Evolutionary conservation across 1,139 yeast species (phyloP), one percentile per base, ranked within the genome.

Genomic region (Hanseniaspora gamundiae): DNA sequence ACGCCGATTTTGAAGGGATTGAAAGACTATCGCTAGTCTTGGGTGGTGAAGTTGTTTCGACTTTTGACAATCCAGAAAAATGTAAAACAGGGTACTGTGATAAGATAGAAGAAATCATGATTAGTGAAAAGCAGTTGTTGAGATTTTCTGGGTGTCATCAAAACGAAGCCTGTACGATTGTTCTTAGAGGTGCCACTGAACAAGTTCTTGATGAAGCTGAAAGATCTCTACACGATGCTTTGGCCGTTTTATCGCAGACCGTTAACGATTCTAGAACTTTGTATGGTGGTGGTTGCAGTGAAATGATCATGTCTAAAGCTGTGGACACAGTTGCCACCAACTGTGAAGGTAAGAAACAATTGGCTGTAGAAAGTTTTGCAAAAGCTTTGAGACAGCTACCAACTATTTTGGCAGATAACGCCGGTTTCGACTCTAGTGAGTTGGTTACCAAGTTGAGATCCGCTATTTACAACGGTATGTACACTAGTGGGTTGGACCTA

Each of bases 1-100:
- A 93, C 60, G 98, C 98, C 19, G 99, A 93, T 65, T 93, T 93
- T 56, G 98, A 86, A 59, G 99, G 98, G 56, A 87, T 91, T 47
- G 98, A 91, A 69, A 80, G 98, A 61, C 74, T 91, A 54, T 95
- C 98, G 4, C 71, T 91, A 42, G 98, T 88, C 22, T 88, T 97
- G 6, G 98, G 98, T 42, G 98, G 95, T 57, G 98, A 91, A 68
- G 97, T 93, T 46, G 95, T 82, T 2, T 88, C 97, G 11, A 91
- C 98, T 1, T 93, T 91, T 63, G 98, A 93, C 60, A 74, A 80
- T 52, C 95, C 98, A 21, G 94, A 83, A 45, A 72, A 74, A 45
- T 94, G 84, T 47, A 81, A 76, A 60, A 69, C 88, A 45, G 99
- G 98, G 43, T 74, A 78, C 60, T 91, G 98, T 71, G 93, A 88